Percentiles rank a stretch among this genome's conserved stretches.
phyloP scores from a whole-genome alignment of 169 alveolate species.

The Plasmodium cynomolgi region DNA sequence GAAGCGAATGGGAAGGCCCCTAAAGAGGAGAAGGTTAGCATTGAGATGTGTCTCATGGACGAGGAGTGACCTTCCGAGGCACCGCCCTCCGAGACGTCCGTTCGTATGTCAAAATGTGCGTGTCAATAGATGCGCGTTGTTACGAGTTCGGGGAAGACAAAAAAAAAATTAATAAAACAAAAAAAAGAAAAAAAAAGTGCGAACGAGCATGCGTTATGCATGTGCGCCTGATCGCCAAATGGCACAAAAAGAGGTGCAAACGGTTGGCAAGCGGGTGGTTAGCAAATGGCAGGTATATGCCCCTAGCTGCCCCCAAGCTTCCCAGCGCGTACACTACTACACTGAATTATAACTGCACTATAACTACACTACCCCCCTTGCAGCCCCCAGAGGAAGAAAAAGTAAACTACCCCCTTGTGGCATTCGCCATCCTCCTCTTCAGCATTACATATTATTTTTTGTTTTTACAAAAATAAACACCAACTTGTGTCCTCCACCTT shows the following conservation, averaged over 20 bases:
- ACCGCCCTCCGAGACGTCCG: background rate
- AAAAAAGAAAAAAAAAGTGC: slow-evolving; percentile 1
- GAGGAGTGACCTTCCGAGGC: background rate
- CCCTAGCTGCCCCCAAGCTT: background rate
- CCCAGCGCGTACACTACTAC: background rate
- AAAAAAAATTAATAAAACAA: background rate
- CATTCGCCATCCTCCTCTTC: slow-evolving; percentile 13
- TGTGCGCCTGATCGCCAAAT: slow-evolving; percentile 2
- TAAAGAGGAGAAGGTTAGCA: background rate
- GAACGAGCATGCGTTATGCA: background rate
- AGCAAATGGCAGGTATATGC: background rate
- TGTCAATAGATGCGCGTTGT: background rate
- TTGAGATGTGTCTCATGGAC: background rate
- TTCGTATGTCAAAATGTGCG: background rate
- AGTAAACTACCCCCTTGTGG: slow-evolving; percentile 20
- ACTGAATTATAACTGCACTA: background rate
- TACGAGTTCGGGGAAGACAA: background rate
- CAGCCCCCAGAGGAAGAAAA: slow-evolving; percentile 45
- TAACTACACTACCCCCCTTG: background rate
- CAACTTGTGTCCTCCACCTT: background rate
- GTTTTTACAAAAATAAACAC: slow-evolving; percentile 24
- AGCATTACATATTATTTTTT: slow-evolving; percentile 37
- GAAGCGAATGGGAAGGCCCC: background rate
- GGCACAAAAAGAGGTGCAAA: background rate
- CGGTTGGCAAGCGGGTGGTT: background rate